A percentile compares a stretch with the other conserved stretches of the same genome.
Evolutionary conservation across 352 stramenopile genomes (phyloP).

Genomic region (Phytophthora colocasiae): DNA sequence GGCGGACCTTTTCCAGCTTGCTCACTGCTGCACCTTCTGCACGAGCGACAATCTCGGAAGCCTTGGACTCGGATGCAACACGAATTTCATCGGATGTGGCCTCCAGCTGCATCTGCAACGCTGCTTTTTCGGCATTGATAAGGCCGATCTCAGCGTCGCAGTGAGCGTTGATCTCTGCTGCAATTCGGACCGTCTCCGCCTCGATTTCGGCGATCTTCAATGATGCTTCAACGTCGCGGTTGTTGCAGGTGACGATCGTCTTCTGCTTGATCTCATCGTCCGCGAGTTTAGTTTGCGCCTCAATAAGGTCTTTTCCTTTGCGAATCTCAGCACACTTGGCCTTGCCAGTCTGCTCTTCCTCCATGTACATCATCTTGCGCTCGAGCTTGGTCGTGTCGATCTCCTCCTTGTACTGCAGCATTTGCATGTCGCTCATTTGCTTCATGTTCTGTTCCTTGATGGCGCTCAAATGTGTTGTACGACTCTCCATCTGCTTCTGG

Average conservation of each 20-base stretch:
- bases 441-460: conserved; percentile 86
- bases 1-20: conserved; percentile 52
- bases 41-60: conserved; percentile 46
- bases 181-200: conserved; percentile 52
- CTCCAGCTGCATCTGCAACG: conserved; percentile 45
- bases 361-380: conserved; percentile 60
- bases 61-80: conserved; percentile 36
- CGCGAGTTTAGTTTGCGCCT: conserved; percentile 44
- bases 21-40: conserved; percentile 45
- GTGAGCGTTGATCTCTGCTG: conserved; percentile 43
- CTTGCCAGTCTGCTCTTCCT: conserved; percentile 70
- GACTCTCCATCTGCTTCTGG: conserved; percentile 71
- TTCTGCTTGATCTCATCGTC: conserved; percentile 55
- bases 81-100: conserved; percentile 44
- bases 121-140: conserved; percentile 46
- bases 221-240: conserved; percentile 43
- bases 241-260: conserved; percentile 50
- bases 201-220: conserved; percentile 56
- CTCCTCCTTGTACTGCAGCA: conserved; percentile 67
- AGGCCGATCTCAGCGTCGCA: conserved; percentile 53
- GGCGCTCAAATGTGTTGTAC: conserved; percentile 68
- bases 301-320: conserved; percentile 59
- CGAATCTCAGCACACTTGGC: conserved; percentile 58
- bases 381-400: conserved; percentile 65
- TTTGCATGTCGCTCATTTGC: conserved; percentile 80